Evolutionary conservation across 192 early-diverging fungal genomes (phyloP), one percentile per base, ranked within the genome.

Genomic region (Coemansia sp.): DNA sequence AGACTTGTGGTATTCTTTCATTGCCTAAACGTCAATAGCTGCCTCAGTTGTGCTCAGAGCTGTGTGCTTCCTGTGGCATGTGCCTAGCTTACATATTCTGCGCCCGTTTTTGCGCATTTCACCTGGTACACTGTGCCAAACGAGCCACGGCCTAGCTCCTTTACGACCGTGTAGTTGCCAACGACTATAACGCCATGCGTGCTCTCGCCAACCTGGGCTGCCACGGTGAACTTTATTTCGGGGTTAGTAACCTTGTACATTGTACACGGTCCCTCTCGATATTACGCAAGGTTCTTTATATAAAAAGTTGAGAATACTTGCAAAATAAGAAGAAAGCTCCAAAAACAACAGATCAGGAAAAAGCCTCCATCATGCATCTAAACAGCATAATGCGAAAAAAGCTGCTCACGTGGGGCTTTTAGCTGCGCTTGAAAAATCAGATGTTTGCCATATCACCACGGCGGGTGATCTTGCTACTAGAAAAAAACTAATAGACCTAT

Each of bases 1-100:
- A 15, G 89, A 82, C 67, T 96, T 97, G 76, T 86, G 86, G 58
- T 95, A 96, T 77, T 95, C 96, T 79, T 98, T 98, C 55, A 97
- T 87, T 15, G 96, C 96, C 60, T 61, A 64, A 17, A 63, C 15
- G 55, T 34, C 42, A 34, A 34, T 34, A 34, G 31, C 31, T 7
- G 31, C 7, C 8, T 34, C 31, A 34, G 31, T 34, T 37, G 10
- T 34, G 10, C 20, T 56, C 55, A n/a, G 15, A 28, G 1, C 3
- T 2, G 31, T n/a, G 6, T 20, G 26, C 8, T 38, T 18, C 28
- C 18, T 12, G 2, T n/a, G n/a, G 47, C 17, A 8, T 17, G 20
- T 17, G 47, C 17, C 18, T 3, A 20, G 37, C 60, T 61, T 61
- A 61, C 60, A 66, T 56, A 72, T 51, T 37, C 7, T 36, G 60